Percentiles rank a stretch among this genome's conserved stretches.
Conservation (phyloP, 208 protist genomes). For the Phytomonas sp. region DNA sequence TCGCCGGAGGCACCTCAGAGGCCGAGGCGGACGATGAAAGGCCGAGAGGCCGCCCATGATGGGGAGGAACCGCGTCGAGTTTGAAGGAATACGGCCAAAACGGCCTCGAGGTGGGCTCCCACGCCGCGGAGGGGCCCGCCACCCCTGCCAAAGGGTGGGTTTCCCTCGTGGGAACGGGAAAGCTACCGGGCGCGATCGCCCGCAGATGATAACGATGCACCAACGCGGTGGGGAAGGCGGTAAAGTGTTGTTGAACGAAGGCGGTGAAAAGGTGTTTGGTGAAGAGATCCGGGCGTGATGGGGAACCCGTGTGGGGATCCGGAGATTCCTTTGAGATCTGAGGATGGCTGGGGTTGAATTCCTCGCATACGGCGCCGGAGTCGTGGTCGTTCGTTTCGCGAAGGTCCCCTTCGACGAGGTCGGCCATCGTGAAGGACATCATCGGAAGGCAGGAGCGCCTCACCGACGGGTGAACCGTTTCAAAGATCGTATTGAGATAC, state of each 20-base stretch:
- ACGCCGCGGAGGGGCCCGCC: neutral
- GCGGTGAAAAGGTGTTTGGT: slow-evolving; percentile 64
- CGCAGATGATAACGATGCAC: slow-evolving; percentile 78
- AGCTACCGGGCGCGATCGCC: slow-evolving; percentile 43
- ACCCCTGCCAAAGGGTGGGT: neutral
- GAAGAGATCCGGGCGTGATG: neutral
- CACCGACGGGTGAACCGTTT: neutral
- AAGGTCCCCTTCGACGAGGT: slow-evolving; percentile 10
- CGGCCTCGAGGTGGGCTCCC: neutral
- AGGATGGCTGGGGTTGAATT: too few species aligned
- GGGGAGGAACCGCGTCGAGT: slow-evolving; percentile 26
- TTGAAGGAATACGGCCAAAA: slow-evolving; percentile 56
- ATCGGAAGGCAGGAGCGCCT: slow-evolving; percentile 14
- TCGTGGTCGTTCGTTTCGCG: neutral
- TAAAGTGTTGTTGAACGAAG: slow-evolving; percentile 34
- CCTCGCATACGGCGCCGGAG: neutral
- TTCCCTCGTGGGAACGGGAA: slow-evolving; percentile 44
- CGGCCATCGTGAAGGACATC: slow-evolving; percentile 17
- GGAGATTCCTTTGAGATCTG: too few species aligned
- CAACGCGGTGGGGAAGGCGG: slow-evolving; percentile 74
- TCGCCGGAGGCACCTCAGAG: slow-evolving; percentile 4
- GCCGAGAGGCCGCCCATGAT: slow-evolving; percentile 5
- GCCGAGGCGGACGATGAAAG: too few species aligned
- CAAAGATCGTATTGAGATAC: slow-evolving; percentile 11
- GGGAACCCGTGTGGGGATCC: neutral